Evolutionary conservation across 495 filamentous ascomycete genomes (phyloP).

Genomic region (Neurospora sp.): DNA sequence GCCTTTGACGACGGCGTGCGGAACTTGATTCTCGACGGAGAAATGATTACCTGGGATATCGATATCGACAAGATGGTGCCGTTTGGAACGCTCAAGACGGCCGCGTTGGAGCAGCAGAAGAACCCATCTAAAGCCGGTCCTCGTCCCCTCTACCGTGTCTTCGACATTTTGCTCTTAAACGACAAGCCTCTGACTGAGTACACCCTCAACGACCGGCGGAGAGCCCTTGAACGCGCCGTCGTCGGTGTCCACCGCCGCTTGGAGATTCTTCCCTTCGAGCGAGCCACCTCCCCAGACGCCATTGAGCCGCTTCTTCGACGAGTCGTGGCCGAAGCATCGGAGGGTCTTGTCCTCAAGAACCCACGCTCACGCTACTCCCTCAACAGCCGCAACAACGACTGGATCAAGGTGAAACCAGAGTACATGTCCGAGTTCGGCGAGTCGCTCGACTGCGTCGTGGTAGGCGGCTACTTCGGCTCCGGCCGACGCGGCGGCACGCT

Average conservation of each 20-base stretch:
- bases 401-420: constrained; percentile 98
- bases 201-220: constrained; percentile 70
- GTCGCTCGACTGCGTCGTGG: constrained; percentile 75
- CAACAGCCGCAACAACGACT: constrained; percentile 90
- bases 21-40: constrained; percentile 85
- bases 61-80: constrained; percentile 71
- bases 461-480: constrained; percentile 89
- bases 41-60: constrained; percentile 99
- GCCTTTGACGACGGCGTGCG: constrained; percentile 71
- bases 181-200: constrained; percentile 69
- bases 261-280: constrained; percentile 69
- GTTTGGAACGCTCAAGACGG: constrained; percentile 91
- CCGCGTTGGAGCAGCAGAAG: constrained; percentile 69
- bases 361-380: constrained; percentile 76
- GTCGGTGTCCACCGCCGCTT: constrained; percentile 59
- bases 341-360: constrained; percentile 92
- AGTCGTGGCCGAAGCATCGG: constrained; percentile 79
- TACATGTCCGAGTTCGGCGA: constrained; percentile 98
- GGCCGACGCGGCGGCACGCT: constrained; percentile 74
- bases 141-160: constrained; percentile 74
- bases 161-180: constrained; percentile 88
- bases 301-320: constrained; percentile 71
- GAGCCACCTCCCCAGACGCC: constrained; percentile 54
- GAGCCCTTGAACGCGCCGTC: constrained; percentile 60
- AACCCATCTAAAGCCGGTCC: constrained; percentile 63